Evolutionary conservation across 306 rosid species (phyloP).

Genomic region (Vigna nakashimae): DNA sequence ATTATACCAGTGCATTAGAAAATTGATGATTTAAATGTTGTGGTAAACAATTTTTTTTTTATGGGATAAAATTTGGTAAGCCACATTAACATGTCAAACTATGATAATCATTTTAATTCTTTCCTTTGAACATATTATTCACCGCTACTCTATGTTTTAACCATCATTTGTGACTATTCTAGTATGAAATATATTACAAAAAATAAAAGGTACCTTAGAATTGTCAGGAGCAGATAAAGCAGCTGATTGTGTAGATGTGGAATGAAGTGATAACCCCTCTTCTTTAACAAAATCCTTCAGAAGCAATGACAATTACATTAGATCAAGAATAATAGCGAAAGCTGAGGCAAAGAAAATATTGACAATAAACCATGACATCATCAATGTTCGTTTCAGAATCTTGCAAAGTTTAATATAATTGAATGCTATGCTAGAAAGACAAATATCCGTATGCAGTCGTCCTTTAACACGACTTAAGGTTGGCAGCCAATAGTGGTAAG

Average conservation of each 20-base stretch:
- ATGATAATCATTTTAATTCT: conserved; percentile 2
- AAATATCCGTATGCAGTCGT: not conserved
- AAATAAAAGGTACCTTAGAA: conserved; percentile 55
- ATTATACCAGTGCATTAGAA: not conserved
- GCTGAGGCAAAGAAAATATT: conserved; percentile 7
- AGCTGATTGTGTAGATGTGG: conserved; percentile 45
- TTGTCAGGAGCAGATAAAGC: conserved; percentile 46
- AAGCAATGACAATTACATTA: conserved; percentile 49
- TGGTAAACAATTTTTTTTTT: not conserved
- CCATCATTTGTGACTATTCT: not conserved
- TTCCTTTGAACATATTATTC: not conserved
- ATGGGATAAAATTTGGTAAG: not conserved
- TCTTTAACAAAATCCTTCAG: conserved; percentile 51
- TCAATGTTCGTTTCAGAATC: not conserved
- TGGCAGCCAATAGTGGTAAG: conserved; percentile 1
- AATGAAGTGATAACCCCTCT: conserved; percentile 43
- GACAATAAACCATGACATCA: not conserved
- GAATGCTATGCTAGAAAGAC: conserved; percentile 12
- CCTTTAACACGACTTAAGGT: conserved; percentile 6
- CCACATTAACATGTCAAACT: conserved; percentile 22
- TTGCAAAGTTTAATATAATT: not conserved
- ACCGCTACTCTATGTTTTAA: not conserved
- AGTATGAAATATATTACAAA: not conserved
- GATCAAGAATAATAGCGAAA: conserved; percentile 29
- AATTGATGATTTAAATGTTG: not conserved